phyloP scores from a whole-genome alignment of 208 protist genomes.

The Spongospora subterranea region DNA sequence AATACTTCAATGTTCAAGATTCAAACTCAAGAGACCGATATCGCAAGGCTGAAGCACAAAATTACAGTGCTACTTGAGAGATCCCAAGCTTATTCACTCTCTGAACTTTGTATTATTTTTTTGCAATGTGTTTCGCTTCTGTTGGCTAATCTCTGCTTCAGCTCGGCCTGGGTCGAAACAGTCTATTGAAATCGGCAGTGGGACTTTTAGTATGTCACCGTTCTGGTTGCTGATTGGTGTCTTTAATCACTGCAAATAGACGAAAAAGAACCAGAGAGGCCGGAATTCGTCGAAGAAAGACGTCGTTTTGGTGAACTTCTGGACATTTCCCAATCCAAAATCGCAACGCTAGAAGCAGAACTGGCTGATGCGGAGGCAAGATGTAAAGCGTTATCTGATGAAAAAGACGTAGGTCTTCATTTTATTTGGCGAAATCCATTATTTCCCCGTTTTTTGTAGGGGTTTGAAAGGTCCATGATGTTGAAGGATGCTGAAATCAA shows the following conservation, averaged over 20 bases:
- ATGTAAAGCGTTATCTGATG: not conserved
- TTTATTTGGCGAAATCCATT: too few species aligned
- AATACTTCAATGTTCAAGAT: slow-evolving; percentile 1
- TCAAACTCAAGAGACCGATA: slow-evolving; percentile 23
- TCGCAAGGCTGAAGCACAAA: slow-evolving; percentile 3
- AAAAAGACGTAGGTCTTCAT: slow-evolving; percentile 1
- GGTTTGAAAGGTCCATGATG: not conserved
- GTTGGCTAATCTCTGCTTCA: not conserved
- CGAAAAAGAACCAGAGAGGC: not conserved
- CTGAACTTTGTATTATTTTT: not conserved
- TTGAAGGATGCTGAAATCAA: slow-evolving; percentile 5
- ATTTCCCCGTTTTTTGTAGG: not conserved
- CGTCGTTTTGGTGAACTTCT: not conserved
- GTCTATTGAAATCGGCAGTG: not conserved
- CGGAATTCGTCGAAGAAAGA: not conserved
- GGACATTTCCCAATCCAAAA: slow-evolving; percentile 38
- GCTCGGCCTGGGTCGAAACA: not conserved
- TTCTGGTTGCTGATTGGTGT: not conserved
- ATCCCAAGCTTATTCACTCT: not conserved
- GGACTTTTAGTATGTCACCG: not conserved
- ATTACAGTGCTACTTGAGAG: slow-evolving; percentile 13
- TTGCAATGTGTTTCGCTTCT: too few species aligned
- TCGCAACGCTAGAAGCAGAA: not conserved
- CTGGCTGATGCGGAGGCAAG: not conserved
- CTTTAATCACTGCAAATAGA: not conserved